Conservation (phyloP, 2,329 filamentous ascomycete genomes). For the Sclerotinia borealis region DNA sequence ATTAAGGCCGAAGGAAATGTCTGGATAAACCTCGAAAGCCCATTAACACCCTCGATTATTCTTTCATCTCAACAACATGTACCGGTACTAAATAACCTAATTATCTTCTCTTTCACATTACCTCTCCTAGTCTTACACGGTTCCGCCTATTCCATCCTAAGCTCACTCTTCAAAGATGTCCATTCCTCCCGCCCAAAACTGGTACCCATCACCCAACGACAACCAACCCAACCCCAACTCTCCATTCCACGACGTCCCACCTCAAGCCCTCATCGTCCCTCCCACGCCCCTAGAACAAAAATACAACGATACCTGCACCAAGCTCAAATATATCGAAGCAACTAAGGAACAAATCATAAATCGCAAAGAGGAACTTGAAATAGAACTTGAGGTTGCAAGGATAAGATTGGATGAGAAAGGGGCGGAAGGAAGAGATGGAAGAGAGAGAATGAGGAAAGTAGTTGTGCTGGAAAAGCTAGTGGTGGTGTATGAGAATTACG, state of each 20-base stretch:
- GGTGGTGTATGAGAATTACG: not conserved
- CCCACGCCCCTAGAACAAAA: not conserved
- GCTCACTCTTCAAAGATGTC: not conserved
- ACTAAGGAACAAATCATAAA: not conserved
- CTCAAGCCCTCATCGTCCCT: not conserved
- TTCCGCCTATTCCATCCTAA: too few species aligned
- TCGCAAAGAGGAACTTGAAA: accelerated
- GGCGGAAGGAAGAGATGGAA: not conserved
- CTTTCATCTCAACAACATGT: not conserved
- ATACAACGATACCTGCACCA: not conserved
- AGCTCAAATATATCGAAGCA: not conserved
- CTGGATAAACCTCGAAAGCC: not conserved
- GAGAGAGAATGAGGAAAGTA: not conserved
- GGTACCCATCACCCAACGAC: not conserved
- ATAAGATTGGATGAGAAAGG: not conserved
- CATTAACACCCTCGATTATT: not conserved
- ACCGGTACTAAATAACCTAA: too few species aligned
- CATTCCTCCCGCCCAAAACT: too few species aligned
- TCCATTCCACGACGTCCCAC: not conserved
- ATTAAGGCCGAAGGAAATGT: not conserved
- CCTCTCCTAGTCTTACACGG: too few species aligned
- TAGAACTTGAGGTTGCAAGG: not conserved
- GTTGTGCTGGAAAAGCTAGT: not conserved
- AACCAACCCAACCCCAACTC: not conserved
- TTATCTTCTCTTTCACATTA: too few species aligned